These are phyloP conservation scores for Sphaerobolus stellatus DNA, from an alignment of 1,284 basidiomycete species.

Conservation along the genomic window DNA sequence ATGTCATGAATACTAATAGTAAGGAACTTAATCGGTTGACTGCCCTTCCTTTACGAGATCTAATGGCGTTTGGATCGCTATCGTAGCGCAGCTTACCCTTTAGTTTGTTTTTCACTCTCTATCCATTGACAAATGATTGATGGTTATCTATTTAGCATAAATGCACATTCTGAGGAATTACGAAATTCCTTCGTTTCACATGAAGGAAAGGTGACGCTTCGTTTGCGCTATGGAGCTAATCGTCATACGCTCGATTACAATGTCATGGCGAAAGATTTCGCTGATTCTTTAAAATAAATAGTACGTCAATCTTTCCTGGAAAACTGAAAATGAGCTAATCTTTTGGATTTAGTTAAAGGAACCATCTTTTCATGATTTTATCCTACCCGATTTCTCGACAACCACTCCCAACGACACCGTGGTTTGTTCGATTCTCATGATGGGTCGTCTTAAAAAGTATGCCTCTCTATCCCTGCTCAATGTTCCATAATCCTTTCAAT, in stretches of 20 bases:
- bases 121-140: neutral
- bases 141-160: conserved; percentile 24
- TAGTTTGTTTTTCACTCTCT: neutral
- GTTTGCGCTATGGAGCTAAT: conserved; percentile 26
- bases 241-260: conserved; percentile 37
- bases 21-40: neutral
- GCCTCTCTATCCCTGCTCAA: neutral
- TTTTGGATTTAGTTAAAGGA: conserved; percentile 29
- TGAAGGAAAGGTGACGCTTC: conserved; percentile 35
- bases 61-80: neutral
- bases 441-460: conserved; percentile 43
- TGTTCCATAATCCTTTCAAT: neutral
- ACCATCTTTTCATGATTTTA: conserved; percentile 39
- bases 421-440: conserved; percentile 42
- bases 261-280: conserved; percentile 34
- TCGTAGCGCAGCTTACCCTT: neutral
- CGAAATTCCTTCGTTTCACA: conserved; percentile 42
- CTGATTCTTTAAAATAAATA: conserved; percentile 32
- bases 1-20: neutral
- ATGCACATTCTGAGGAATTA: conserved; percentile 40
- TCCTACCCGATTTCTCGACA: conserved; percentile 47
- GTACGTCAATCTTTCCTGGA: neutral
- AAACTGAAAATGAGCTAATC: neutral
- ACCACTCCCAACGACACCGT: conserved; percentile 43
- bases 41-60: neutral